Conservation (phyloP, 1,139 yeast species). For the Yamadazyma triangularis region DNA sequence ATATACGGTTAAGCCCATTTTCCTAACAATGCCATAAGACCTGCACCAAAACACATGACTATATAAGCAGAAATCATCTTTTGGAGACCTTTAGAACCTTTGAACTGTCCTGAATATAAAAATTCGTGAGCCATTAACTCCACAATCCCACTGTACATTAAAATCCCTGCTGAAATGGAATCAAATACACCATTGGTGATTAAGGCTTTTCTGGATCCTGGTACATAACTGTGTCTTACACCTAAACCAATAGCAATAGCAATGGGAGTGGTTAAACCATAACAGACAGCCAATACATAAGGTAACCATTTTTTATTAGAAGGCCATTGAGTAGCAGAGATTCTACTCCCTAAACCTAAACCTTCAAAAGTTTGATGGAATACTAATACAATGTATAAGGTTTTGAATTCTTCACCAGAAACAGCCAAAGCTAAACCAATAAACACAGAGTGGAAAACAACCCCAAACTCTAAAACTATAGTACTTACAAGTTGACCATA, state of each 20-base stretch:
- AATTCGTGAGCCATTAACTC: slow-evolving; percentile 90
- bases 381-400: slow-evolving; percentile 73
- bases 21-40: slow-evolving; percentile 80
- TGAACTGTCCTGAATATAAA: slow-evolving; percentile 60
- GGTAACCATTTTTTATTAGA: slow-evolving; percentile 43
- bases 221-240: slow-evolving; percentile 61
- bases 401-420: slow-evolving; percentile 66
- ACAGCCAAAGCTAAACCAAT: slow-evolving; percentile 73
- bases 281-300: slow-evolving; percentile 55
- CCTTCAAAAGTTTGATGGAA: slow-evolving; percentile 96
- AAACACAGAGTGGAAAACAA: slow-evolving; percentile 77
- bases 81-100: slow-evolving; percentile 44
- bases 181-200: slow-evolving; percentile 79
- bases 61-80: slow-evolving; percentile 35
- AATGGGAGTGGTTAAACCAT: slow-evolving; percentile 75
- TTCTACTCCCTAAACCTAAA: slow-evolving; percentile 82
- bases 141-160: slow-evolving; percentile 79
- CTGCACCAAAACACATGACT: slow-evolving; percentile 65
- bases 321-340: slow-evolving; percentile 73
- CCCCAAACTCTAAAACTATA: slow-evolving; percentile 72
- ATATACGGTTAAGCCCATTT: slow-evolving; percentile 64
- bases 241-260: slow-evolving; percentile 86
- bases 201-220: slow-evolving; percentile 58
- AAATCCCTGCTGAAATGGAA: slow-evolving; percentile 79
- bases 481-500: slow-evolving; percentile 44